Conservation (phyloP, 2,329 filamentous ascomycete species). For the Drechmeria coniospora region DNA sequence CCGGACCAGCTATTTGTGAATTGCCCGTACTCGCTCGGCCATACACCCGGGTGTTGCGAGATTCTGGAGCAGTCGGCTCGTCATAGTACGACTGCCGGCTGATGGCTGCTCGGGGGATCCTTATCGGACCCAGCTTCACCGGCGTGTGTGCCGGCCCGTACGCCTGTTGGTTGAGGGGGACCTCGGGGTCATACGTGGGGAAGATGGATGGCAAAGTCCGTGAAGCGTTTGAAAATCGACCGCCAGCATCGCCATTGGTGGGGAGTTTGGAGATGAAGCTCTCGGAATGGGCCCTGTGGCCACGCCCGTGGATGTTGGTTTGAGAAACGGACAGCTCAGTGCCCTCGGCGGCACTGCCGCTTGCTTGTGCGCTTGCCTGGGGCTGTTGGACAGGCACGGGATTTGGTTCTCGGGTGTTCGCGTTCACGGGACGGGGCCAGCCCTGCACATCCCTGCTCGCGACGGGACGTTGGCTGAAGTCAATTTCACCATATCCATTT, state of each 20-base stretch:
- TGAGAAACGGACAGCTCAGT: constrained; percentile 37
- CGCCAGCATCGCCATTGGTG: too few species aligned
- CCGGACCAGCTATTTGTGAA: constrained; percentile 3
- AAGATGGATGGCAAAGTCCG: constrained; percentile 61
- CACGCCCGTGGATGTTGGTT: constrained; percentile 31
- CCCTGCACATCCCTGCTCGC: too few species aligned
- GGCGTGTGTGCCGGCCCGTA: constrained; percentile 57
- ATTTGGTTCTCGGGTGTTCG: too few species aligned
- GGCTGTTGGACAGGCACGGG: constrained; percentile 22
- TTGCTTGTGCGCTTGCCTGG: too few species aligned
- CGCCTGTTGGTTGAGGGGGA: constrained; percentile 50
- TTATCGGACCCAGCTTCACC: constrained; percentile 45
- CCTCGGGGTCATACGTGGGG: constrained; percentile 53
- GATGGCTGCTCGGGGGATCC: constrained; percentile 48
- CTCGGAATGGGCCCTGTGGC: constrained; percentile 32
- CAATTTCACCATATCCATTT: too few species aligned
- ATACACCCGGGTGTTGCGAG: background rate
- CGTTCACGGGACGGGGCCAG: too few species aligned
- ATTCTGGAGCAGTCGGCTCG: constrained; percentile 4
- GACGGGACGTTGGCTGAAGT: too few species aligned
- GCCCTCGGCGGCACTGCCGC: too few species aligned
- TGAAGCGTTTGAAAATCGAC: too few species aligned
- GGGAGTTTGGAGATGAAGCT: constrained; percentile 43
- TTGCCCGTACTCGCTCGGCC: background rate
- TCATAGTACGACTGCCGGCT: constrained; percentile 45